These are phyloP conservation scores for Metschnikowia gruessii DNA, from an alignment of 805 yeast genomes.

Conservation along the genomic window DNA sequence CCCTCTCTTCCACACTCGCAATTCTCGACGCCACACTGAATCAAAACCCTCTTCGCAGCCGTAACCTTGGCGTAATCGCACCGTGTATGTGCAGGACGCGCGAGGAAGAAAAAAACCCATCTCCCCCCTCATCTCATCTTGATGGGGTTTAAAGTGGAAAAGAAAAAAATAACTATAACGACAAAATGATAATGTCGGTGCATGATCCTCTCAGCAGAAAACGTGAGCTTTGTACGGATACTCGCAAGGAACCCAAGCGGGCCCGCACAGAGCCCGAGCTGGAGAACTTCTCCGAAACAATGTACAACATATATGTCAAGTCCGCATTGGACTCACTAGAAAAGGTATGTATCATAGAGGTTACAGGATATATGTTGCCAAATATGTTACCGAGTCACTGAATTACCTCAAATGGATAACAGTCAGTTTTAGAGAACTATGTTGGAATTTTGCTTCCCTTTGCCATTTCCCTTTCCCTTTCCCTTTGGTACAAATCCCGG, in stretches of 20 bases:
- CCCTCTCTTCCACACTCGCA: too few species aligned
- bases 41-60: too few species aligned
- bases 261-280: slow-evolving; percentile 18
- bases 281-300: slow-evolving; percentile 32
- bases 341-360: slow-evolving; percentile 44
- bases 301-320: slow-evolving; percentile 48
- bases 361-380: too few species aligned
- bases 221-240: slow-evolving; percentile 22
- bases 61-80: too few species aligned
- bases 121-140: slow-evolving; percentile 12
- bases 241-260: slow-evolving; percentile 19
- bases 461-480: too few species aligned
- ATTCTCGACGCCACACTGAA: background rate
- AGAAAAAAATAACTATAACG: background rate
- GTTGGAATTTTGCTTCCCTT: too few species aligned
- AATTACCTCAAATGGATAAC: too few species aligned
- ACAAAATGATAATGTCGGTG: slow-evolving; percentile 37
- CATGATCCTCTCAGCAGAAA: slow-evolving; percentile 38
- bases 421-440: too few species aligned
- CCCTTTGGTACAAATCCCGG: too few species aligned
- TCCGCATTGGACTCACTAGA: slow-evolving; percentile 72
- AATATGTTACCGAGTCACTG: too few species aligned
- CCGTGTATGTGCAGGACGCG: too few species aligned
- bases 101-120: slow-evolving; percentile 5
- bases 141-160: too few species aligned